Evolutionary conservation across 129 eudicot species (phyloP).

Genomic region (Centella asiatica): DNA sequence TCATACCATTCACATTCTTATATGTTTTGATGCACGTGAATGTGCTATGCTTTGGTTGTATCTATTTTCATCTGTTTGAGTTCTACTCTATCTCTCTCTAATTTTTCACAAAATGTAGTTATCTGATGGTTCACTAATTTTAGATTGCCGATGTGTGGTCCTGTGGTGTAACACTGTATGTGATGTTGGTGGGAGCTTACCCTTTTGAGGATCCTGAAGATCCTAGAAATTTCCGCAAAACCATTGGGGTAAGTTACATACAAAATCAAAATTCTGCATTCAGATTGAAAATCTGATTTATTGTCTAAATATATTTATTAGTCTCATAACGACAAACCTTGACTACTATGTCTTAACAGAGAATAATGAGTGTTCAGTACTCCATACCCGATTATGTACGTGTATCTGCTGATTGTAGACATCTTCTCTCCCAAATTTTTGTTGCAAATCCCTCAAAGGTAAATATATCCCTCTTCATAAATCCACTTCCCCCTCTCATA

Average conservation of each 20-base stretch:
- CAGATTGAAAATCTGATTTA: not conserved
- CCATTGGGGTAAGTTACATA: constrained; percentile 35
- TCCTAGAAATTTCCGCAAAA: constrained; percentile 58
- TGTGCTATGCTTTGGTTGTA: not conserved
- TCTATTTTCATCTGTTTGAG: not conserved
- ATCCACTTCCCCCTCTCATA: no score
- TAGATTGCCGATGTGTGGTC: constrained; percentile 82
- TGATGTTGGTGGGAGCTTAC: constrained; percentile 61
- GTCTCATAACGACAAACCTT: not conserved
- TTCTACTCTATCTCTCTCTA: not conserved
- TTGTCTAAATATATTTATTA: not conserved
- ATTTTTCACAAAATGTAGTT: not conserved
- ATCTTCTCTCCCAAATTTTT: constrained; percentile 60
- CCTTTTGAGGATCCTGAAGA: constrained; percentile 68
- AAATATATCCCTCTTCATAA: no score
- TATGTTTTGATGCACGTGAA: not conserved
- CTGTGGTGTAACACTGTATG: constrained; percentile 65
- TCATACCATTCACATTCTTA: not conserved
- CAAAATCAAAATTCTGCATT: not conserved
- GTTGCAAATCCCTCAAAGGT: constrained; percentile 75
- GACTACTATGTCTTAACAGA: constrained; percentile 27
- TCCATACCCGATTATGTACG: constrained; percentile 72
- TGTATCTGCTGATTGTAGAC: constrained; percentile 54
- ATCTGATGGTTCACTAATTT: constrained; percentile 7
- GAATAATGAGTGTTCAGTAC: constrained; percentile 59